Evolutionary conservation across 768 basidiomycete genomes (phyloP).

Genomic region (Chlorophyllum brunneum): DNA sequence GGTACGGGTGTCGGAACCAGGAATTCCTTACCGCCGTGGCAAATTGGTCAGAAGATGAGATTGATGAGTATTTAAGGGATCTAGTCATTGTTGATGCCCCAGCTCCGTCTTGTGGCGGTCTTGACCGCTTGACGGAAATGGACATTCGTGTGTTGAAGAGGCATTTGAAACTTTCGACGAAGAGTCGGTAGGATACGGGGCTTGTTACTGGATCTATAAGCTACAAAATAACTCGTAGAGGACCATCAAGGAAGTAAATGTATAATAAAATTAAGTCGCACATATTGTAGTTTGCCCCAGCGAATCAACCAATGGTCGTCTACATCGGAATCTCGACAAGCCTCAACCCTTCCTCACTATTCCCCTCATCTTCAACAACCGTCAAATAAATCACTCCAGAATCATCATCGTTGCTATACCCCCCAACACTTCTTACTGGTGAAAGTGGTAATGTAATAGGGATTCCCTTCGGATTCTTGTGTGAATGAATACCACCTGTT

Average conservation of each 20-base stretch:
- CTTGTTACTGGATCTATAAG: too few relatives aligned
- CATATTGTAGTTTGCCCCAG: too few relatives aligned
- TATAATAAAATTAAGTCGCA: too few relatives aligned
- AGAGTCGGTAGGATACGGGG: not conserved
- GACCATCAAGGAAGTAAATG: too few relatives aligned
- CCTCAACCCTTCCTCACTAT: slow-evolving; percentile 5
- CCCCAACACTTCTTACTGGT: not conserved
- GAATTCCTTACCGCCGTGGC: not conserved
- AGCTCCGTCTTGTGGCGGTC: too few relatives aligned
- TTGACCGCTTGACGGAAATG: not conserved
- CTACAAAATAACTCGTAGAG: too few relatives aligned
- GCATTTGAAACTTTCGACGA: not conserved
- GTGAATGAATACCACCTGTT: not conserved
- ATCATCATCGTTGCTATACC: not conserved
- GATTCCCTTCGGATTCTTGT: not conserved
- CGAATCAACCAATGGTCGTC: not conserved
- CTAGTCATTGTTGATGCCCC: not conserved
- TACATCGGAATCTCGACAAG: slow-evolving; percentile 7
- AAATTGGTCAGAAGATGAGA: not conserved
- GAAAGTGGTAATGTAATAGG: slow-evolving; percentile 3
- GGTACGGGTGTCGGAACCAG: slow-evolving; percentile 5
- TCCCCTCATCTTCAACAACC: slow-evolving; percentile 7
- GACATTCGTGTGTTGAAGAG: not conserved
- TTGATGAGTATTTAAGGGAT: not conserved
- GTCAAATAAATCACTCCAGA: slow-evolving; percentile 9